A percentile compares a stretch with the other conserved stretches of the same genome.
Conservation (phyloP, 495 filamentous ascomycete species). For the Rusavskia elegans region DNA sequence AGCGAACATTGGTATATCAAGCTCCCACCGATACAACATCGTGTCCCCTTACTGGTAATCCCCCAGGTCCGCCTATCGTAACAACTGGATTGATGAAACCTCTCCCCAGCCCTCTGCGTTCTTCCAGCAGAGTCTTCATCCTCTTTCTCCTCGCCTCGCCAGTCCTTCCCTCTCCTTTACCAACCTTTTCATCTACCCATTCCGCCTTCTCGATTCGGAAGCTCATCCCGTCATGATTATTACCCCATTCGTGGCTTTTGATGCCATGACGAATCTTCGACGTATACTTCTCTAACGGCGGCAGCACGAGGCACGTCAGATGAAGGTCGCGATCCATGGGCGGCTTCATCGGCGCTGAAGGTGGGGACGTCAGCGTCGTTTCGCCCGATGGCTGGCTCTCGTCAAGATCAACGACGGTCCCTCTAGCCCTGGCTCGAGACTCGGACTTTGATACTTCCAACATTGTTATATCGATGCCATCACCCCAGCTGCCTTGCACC, state of each 20-base stretch:
- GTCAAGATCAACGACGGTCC: conserved; percentile 3
- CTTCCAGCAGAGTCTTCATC: conserved; percentile 17
- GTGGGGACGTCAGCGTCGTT: conserved; percentile 2
- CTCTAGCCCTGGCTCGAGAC: neutral
- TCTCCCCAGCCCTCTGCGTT: neutral
- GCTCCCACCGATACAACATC: conserved; percentile 4
- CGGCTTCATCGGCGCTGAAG: conserved; percentile 23
- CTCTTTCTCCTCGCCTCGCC: conserved; percentile 46
- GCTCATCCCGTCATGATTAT: conserved; percentile 69
- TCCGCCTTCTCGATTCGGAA: conserved; percentile 65
- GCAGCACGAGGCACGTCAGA: conserved; percentile 70
- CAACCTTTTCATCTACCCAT: conserved; percentile 62
- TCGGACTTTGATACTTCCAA: conserved; percentile 33
- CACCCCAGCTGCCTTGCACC: conserved; percentile 74
- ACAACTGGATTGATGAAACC: neutral
- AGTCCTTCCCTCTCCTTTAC: conserved; percentile 47
- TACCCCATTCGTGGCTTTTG: conserved; percentile 56
- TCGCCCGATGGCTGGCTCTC: conserved; percentile 2
- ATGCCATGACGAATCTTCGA: conserved; percentile 62
- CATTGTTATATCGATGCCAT: conserved; percentile 52
- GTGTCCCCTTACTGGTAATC: neutral
- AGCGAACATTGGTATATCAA: neutral
- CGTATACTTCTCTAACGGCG: conserved; percentile 58
- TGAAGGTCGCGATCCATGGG: conserved; percentile 56
- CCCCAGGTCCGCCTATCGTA: neutral